phyloP scores from a whole-genome alignment of 805 yeast species.

The Torulaspora quercuum region DNA sequence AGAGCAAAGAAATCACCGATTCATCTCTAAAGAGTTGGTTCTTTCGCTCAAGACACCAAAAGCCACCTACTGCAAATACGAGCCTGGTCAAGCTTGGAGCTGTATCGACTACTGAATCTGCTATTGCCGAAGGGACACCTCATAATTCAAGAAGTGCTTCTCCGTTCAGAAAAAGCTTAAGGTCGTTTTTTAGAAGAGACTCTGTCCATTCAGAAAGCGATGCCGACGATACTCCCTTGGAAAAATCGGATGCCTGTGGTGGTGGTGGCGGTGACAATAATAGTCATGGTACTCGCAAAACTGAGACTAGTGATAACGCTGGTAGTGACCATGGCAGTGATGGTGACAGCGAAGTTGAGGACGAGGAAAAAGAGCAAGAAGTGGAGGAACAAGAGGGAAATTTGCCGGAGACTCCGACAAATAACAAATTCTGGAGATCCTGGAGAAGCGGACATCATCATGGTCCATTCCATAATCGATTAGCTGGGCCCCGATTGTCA shows the following conservation, averaged over 20 bases:
- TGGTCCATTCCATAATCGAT: slow-evolving; percentile 9
- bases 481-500: background rate
- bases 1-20: slow-evolving; percentile 10
- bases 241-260: too few relatives aligned
- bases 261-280: slow-evolving; percentile 1
- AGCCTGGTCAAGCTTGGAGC: slow-evolving; percentile 3
- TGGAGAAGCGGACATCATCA: slow-evolving; percentile 17
- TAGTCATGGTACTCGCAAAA: background rate
- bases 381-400: slow-evolving; percentile 5
- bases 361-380: background rate
- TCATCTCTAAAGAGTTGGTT: slow-evolving; percentile 18
- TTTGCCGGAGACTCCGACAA: slow-evolving; percentile 6
- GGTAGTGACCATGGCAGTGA: background rate
- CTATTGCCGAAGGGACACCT: slow-evolving; percentile 16
- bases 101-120: slow-evolving; percentile 7
- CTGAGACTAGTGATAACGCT: too few relatives aligned
- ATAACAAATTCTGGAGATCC: slow-evolving; percentile 21
- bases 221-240: slow-evolving; percentile 1
- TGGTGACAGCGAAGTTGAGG: background rate
- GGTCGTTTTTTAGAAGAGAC: slow-evolving; percentile 19
- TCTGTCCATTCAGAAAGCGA: slow-evolving; percentile 7
- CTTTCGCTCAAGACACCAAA: slow-evolving; percentile 11
- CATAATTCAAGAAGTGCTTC: slow-evolving; percentile 16
- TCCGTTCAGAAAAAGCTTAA: slow-evolving; percentile 16
- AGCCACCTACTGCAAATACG: slow-evolving; percentile 5